Evolutionary conservation across 1,139 yeast species (phyloP), one percentile per base, ranked within the genome.

Genomic region (Yamadazyma diddensiae): DNA sequence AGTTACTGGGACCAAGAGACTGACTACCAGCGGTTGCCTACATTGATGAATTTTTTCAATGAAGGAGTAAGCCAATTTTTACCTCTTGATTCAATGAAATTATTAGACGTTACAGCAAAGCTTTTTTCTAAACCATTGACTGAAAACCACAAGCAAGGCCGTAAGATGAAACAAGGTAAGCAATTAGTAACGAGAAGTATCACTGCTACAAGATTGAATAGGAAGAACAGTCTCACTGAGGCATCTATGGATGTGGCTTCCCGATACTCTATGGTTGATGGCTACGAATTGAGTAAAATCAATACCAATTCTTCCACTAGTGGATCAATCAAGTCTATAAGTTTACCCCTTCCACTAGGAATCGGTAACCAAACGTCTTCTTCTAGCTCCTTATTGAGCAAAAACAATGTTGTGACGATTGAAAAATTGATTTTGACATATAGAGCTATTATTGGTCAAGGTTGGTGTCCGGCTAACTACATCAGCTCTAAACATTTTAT

Each of bases 1-100:
- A 81, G 92, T 33, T 87, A 82, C 52, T 90, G 96, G 96, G 75
- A 78, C 45, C 75, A 70, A 35, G 69, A 73, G 21, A 48, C 62
- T 10, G 96, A 87, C 51, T 74, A 72, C 40, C 62, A 59, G 15
- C 65, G 79, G 21, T 57, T 88, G 29, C 77, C 92, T 8, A 79
- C 87, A 0, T 60, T 87, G 49, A 68, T 84, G 24, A 82, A 82
- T 50, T 82, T 87, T 49, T 81, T 85, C 51, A 84, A 84, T 54
- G 92, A 83, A 55, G 86, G 82, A 12, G 67, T 80, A 15, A 65
- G 77, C 11, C 49, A 53, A 9, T 65, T 57, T 36, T 61, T 82
- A 37, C 92, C 90, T 1, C 58, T 79, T 16, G 90, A 82, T 44
- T 66, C 84, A 3, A 74, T 77, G 55, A 69, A 62, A 38, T 57